phyloP scores from a whole-genome alignment of 768 basidiomycete genomes.

The Candolleomyces eurysporus region DNA sequence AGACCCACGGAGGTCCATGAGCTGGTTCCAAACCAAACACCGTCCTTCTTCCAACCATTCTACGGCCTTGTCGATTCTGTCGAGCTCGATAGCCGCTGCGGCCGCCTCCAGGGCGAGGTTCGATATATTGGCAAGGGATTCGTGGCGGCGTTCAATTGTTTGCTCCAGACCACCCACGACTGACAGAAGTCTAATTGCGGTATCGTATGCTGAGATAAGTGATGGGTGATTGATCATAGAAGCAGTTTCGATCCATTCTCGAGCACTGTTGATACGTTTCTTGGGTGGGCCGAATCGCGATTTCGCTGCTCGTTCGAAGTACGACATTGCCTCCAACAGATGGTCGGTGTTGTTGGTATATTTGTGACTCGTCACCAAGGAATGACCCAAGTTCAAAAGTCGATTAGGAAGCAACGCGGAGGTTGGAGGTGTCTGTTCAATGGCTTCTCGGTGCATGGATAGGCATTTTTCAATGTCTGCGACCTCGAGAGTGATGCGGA shows the following conservation, averaged over 20 bases:
- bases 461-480: background rate
- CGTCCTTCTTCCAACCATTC: slow-evolving; percentile 33
- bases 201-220: too few relatives aligned
- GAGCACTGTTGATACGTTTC: too few relatives aligned
- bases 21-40: slow-evolving; percentile 26
- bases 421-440: background rate
- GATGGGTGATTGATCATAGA: too few relatives aligned
- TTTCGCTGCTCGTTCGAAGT: too few relatives aligned
- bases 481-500: slow-evolving; percentile 1
- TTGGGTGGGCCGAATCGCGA: too few relatives aligned
- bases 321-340: too few relatives aligned
- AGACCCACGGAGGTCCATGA: slow-evolving; percentile 18
- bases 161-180: too few relatives aligned
- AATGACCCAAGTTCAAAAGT: background rate
- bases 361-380: too few relatives aligned
- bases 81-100: slow-evolving; percentile 19
- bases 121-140: background rate
- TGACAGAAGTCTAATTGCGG: too few relatives aligned
- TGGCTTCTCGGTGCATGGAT: background rate
- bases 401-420: background rate
- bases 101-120: slow-evolving; percentile 15
- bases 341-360: too few relatives aligned
- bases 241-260: too few relatives aligned
- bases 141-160: background rate
- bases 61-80: slow-evolving; percentile 21